Base-by-base conservation (phyloP, 1,284 basidiomycete species). In the Irpex sp. region DNA sequence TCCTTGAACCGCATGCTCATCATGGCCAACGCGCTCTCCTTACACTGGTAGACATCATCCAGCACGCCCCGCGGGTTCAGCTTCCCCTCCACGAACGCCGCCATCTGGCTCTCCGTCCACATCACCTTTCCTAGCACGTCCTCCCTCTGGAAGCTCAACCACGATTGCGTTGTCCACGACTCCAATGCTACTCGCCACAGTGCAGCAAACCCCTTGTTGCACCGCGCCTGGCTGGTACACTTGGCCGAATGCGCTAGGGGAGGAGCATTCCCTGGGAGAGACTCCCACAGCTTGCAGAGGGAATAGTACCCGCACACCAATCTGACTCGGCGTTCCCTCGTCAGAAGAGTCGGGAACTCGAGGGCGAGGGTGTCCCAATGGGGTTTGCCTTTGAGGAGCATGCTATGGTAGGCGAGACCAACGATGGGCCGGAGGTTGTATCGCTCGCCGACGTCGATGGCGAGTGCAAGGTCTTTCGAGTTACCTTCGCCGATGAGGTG, bases 251-350 rank as follows among this genome's bases (percentile, higher is more conserved):
- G 79, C 61, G 74, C 67, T 37, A 81, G 60, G n/a, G 68, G 60
- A 38, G 80, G 79, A 15, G 79, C 70, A 60, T 77, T 75, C 56
- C 62, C 68, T 3, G 79, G 75, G 13, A 81, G 72, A 49, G 73
- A 72, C 44, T 81, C 80, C 72, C 76, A 78, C 15, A 80, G 69
- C 67, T 78, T 78, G 13, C 73, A 73, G 37, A 81, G 76, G n/a
- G 76, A 70, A 65, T 81, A 79, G 65, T 79, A 77, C 38, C 79
- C 79, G 47, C 77, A 78, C 48, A 81, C 68, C 60, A 81, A 69
- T 15, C 80, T 77, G 59, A 81, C 72, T 34, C 76, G 75, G 65
- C 81, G 80, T 15, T 76, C 69, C 11, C 80, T 76, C 31, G 75
- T 73, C 59, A 81, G 67, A 36, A 68, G 65, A 21, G 49, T 17